phyloP scores from a whole-genome alignment of 495 filamentous ascomycete species.

The Aspergillus indologenus region DNA sequence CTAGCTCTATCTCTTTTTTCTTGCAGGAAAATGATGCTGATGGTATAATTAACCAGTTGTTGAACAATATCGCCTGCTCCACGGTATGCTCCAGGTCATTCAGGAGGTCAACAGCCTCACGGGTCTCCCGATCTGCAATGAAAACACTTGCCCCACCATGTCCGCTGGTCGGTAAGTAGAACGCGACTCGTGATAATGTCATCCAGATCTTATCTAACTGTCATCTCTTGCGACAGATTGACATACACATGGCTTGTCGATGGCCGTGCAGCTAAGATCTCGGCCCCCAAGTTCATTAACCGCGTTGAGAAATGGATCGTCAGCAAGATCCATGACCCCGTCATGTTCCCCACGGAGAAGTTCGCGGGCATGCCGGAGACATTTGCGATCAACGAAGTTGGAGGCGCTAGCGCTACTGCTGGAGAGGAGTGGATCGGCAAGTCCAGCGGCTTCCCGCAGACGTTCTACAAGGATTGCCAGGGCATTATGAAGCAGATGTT shows the following conservation, averaged over 20 bases:
- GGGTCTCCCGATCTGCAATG: constrained; percentile 74
- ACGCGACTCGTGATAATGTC: neutral
- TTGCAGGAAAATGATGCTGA: constrained; percentile 17
- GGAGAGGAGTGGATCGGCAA: constrained; percentile 79
- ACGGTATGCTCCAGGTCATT: constrained; percentile 78
- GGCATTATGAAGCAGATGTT: constrained; percentile 97
- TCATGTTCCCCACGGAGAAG: constrained; percentile 80
- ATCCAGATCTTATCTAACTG: constrained; percentile 8
- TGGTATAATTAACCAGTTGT: constrained; percentile 57
- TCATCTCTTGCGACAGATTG: constrained; percentile 50
- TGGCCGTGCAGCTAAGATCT: constrained; percentile 58
- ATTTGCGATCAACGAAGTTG: constrained; percentile 58
- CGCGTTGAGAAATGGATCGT: constrained; percentile 92
- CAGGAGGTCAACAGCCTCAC: constrained; percentile 71
- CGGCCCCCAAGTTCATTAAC: constrained; percentile 82
- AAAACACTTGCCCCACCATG: constrained; percentile 82
- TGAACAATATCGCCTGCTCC: constrained; percentile 83
- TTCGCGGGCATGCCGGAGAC: constrained; percentile 53
- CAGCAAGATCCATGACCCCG: constrained; percentile 81
- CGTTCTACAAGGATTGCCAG: constrained; percentile 80
- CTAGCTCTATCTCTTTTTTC: neutral
- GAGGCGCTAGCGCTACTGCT: constrained; percentile 52
- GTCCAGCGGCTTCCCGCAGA: constrained; percentile 80
- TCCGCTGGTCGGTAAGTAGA: constrained; percentile 78
- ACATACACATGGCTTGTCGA: constrained; percentile 82